Conservation (phyloP, 129 eudicot genomes). For the Escallonia herrerae region DNA sequence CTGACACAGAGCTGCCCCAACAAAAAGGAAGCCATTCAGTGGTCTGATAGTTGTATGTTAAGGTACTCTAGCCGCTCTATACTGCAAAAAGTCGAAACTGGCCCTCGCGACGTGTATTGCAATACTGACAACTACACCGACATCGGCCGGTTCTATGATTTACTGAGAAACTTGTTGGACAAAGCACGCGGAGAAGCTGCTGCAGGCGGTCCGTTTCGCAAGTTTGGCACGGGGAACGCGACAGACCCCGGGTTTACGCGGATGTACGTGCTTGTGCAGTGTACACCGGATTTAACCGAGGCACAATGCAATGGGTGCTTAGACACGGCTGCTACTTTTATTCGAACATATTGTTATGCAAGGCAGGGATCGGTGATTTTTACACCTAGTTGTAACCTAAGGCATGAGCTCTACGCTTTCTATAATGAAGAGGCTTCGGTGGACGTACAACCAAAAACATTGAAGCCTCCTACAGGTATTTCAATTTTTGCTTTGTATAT, state of each 20-base stretch:
- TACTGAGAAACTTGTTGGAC: neutral
- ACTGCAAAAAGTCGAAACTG: neutral
- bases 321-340: neutral
- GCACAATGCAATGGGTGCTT: conserved; percentile 3
- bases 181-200: conserved; percentile 4
- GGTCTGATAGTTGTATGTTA: conserved; percentile 36
- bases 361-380: neutral
- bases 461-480: neutral
- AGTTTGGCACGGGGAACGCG: conserved; percentile 5
- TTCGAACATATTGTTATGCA: neutral
- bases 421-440: neutral
- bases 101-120: neutral
- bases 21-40: conserved; percentile 28
- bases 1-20: conserved; percentile 24
- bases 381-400: conserved; percentile 4
- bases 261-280: conserved; percentile 12
- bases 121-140: neutral
- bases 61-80: conserved; percentile 30
- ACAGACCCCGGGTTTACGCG: neutral
- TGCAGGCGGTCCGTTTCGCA: neutral
- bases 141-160: neutral
- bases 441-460: too few species aligned
- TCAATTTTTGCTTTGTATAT: too few species aligned
- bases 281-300: conserved; percentile 19
- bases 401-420: conserved; percentile 2